Evolutionary conservation across 306 rosid genomes (phyloP), one percentile per base, ranked within the genome.

Genomic region (Trifolium dubium): DNA sequence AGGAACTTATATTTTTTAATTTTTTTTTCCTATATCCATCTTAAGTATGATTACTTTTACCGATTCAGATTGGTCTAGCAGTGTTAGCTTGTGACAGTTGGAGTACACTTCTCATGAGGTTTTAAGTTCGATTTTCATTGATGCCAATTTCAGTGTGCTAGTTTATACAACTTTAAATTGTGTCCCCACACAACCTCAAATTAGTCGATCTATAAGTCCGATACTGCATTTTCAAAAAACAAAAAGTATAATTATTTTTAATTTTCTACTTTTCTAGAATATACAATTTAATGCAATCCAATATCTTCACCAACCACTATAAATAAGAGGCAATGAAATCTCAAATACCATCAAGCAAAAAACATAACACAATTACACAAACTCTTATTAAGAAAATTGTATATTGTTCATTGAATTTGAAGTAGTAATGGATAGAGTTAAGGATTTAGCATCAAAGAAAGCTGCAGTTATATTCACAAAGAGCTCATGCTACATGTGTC

Each of bases 401-500:
- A 9, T 7, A 37, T 37, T 37, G 40, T 23, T 23, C 23, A 23
- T 23, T 23, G 8, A 35, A 17, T 17, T 53, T 53, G 30, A 18
- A 53, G 60, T 18, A 53, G 15, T 47, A 17, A 95, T 95, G 99
- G 98, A 95, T 51, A 88, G 87, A 78, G 88, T 95, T 10, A 87
- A 83, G 79, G 86, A 86, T 3, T 87, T 95, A 89, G 97, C 99
- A 74, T 83, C 98, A 70, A 87, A 88, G 90, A 95, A 82, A 64
- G 99, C 99, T 11, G 97, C 94, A 9, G 99, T 95, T 70, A 83
- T 95, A 77, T 95, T 95, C 63, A 88, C 98, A 13, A 92, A 92
- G 89, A 95, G 99, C 79, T 87, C 97, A 23, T 95, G 98, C 73
- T 95, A 85, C 88, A 92, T 95, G 89, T 95, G 99, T 76, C 98